Evolutionary conservation across 1,284 basidiomycete genomes (phyloP).

Genomic region (Meira nashicola): DNA sequence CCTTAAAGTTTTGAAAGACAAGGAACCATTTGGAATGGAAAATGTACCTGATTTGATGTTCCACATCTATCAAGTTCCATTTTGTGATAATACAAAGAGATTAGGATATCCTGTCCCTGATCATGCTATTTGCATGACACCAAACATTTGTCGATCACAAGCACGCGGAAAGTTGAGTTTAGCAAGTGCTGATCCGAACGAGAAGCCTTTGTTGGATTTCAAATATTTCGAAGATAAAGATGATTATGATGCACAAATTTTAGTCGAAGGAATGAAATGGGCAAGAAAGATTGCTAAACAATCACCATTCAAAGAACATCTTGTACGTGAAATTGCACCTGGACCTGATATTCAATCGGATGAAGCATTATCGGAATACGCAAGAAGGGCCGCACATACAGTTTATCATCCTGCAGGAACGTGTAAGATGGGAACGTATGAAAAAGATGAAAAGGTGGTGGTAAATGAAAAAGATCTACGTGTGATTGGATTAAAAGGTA

Average conservation of each 20-base stretch:
- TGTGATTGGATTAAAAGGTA: constrained; percentile 40
- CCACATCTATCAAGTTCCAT: constrained; percentile 51
- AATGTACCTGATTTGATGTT: constrained; percentile 53
- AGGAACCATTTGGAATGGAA: constrained; percentile 33
- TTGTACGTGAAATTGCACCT: constrained; percentile 55
- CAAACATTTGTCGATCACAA: constrained; percentile 56
- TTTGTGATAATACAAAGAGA: constrained; percentile 49
- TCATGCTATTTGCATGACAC: constrained; percentile 54
- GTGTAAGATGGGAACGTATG: constrained; percentile 51
- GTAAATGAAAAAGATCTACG: constrained; percentile 46
- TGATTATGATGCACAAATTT: constrained; percentile 56
- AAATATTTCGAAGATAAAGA: constrained; percentile 58
- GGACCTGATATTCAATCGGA: constrained; percentile 49
- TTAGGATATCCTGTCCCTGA: constrained; percentile 50
- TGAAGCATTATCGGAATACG: constrained; percentile 48
- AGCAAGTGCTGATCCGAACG: constrained; percentile 54
- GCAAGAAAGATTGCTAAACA: constrained; percentile 55
- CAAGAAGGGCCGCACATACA: constrained; percentile 50
- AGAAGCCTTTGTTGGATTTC: constrained; percentile 58
- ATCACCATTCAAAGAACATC: constrained; percentile 55
- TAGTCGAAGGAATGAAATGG: constrained; percentile 60
- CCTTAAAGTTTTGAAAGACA: constrained; percentile 34
- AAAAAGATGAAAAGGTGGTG: constrained; percentile 38
- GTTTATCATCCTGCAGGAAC: constrained; percentile 53
- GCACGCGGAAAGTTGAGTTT: constrained; percentile 52